Evolutionary conservation across 2,329 filamentous ascomycete species (phyloP).

Genomic region (Sporothrix inflata): DNA sequence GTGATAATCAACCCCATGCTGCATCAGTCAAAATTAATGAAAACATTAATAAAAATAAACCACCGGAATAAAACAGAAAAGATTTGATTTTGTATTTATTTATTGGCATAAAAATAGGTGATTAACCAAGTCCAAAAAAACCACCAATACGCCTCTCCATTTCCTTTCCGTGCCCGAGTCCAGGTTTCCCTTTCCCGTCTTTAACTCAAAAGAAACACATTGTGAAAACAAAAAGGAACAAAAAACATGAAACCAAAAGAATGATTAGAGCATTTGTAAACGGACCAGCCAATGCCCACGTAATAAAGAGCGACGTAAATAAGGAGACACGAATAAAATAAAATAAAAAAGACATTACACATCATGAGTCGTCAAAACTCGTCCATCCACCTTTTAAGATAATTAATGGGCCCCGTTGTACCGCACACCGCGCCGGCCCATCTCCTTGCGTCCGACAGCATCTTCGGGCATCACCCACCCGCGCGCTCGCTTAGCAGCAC

Average conservation of each 20-base stretch:
- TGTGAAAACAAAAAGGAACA: background rate
- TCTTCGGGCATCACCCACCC: constrained; percentile 81
- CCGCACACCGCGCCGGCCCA: constrained; percentile 66
- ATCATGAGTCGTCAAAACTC: background rate
- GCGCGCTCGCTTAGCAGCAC: constrained; percentile 71
- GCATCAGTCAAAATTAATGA: too few species aligned
- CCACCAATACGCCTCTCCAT: background rate
- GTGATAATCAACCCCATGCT: background rate
- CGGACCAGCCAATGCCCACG: constrained; percentile 15
- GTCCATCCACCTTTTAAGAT: background rate
- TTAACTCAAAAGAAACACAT: background rate
- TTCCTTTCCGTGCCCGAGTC: background rate
- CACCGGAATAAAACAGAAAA: background rate
- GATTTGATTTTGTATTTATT: background rate
- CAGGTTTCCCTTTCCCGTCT: too few species aligned
- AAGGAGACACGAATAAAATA: background rate
- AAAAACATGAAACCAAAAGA: background rate
- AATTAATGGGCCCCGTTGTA: constrained; percentile 47
- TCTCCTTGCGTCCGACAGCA: constrained; percentile 70
- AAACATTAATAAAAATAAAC: too few species aligned
- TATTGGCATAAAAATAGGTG: background rate
- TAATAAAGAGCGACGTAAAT: background rate
- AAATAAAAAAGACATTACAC: constrained; percentile 6
- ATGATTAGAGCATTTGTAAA: background rate
- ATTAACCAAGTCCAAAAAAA: constrained; percentile 14